Percentiles rank a stretch among this genome's conserved stretches.
phyloP scores from a whole-genome alignment of 192 early-diverging fungal genomes.

The Rhizoclosmatium sp. region DNA sequence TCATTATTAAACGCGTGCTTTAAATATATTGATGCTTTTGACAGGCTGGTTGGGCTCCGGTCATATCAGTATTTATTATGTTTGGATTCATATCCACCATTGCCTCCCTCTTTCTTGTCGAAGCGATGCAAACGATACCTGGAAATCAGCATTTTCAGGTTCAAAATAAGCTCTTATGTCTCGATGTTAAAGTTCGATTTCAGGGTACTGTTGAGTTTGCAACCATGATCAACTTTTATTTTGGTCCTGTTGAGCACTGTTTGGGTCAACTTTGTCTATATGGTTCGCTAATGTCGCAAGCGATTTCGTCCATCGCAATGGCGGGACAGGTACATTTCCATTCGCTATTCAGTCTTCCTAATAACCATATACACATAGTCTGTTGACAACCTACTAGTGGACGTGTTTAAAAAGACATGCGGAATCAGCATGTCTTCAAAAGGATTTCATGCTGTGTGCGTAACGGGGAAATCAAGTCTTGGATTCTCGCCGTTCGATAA shows the following conservation, averaged over 20 bases:
- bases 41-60: constrained; percentile 51
- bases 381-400: constrained; percentile 59
- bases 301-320: constrained; percentile 58
- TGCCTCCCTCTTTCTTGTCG: constrained; percentile 46
- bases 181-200: constrained; percentile 2
- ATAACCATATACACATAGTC: constrained; percentile 34
- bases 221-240: constrained; percentile 66
- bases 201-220: constrained; percentile 66
- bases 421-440: constrained; percentile 8
- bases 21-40: background rate
- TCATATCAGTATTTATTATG: constrained; percentile 39
- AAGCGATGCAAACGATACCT: constrained; percentile 58
- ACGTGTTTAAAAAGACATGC: constrained; percentile 59
- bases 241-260: constrained; percentile 21
- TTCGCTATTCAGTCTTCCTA: background rate
- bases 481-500: constrained; percentile 57
- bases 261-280: constrained; percentile 30
- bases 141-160: constrained; percentile 58
- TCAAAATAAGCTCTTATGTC: background rate
- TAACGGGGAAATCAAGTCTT: constrained; percentile 18
- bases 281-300: constrained; percentile 50
- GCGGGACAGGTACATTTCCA: constrained; percentile 48
- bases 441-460: constrained; percentile 41
- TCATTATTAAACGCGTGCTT: background rate
- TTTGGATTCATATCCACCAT: constrained; percentile 36